phyloP scores from a whole-genome alignment of 2,329 filamentous ascomycete species.

The Cladophialophora bantiana region DNA sequence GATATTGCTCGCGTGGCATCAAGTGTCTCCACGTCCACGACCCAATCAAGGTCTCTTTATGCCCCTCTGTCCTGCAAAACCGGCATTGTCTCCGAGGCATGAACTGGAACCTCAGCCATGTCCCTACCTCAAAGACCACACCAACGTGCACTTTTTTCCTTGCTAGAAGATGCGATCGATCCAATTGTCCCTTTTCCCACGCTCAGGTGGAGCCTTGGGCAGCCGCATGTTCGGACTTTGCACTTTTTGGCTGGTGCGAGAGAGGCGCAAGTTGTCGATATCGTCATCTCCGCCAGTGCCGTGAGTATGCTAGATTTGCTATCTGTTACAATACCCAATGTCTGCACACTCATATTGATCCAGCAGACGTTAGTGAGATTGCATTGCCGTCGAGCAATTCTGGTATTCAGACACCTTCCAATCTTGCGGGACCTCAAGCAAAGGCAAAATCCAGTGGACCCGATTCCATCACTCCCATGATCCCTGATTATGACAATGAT shows the following conservation, averaged over 20 bases:
- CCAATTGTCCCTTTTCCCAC: conserved; percentile 86
- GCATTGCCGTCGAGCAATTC: neutral
- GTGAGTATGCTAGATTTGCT: conserved; percentile 91
- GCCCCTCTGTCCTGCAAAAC: conserved; percentile 78
- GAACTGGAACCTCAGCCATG: conserved; percentile 89
- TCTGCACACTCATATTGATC: conserved; percentile 84
- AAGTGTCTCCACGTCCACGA: conserved; percentile 84
- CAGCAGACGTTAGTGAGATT: conserved; percentile 76
- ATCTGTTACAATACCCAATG: conserved; percentile 81
- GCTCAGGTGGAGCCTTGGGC: conserved; percentile 77
- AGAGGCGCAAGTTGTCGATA: conserved; percentile 78
- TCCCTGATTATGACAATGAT: conserved; percentile 40
- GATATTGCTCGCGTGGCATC: conserved; percentile 83
- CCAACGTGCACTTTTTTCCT: conserved; percentile 90
- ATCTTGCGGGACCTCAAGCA: conserved; percentile 48
- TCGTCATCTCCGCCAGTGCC: conserved; percentile 91
- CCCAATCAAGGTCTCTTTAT: conserved; percentile 83
- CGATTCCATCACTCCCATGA: neutral
- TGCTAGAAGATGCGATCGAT: conserved; percentile 86
- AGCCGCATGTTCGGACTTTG: conserved; percentile 83
- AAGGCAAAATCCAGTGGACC: conserved; percentile 42
- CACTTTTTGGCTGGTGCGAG: conserved; percentile 85
- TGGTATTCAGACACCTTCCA: conserved; percentile 43
- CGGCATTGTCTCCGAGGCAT: conserved; percentile 60
- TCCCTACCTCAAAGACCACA: conserved; percentile 79